Evolutionary conservation across 2,329 filamentous ascomycete genomes (phyloP), one percentile per base, ranked within the genome.

Genomic region (Nothophaeocryptopus gaeumannii): DNA sequence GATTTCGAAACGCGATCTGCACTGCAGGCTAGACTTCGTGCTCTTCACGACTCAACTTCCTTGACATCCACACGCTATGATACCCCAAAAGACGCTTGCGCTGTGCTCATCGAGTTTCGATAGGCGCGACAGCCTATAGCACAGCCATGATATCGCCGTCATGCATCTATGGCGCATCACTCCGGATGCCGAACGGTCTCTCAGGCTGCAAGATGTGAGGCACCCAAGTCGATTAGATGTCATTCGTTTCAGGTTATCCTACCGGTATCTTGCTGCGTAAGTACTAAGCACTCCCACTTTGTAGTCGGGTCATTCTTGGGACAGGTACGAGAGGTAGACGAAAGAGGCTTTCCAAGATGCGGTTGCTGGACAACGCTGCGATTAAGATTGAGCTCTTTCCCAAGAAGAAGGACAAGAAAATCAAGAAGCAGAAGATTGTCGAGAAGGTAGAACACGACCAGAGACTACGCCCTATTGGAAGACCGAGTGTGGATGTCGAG

Each of bases 371-470:
- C 31, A 52, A 52, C 29, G 42, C 50, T 32, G 50, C 50, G 10
- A 52, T 52, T 39, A 47, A 47, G 20, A 52, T 52, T 29, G 50
- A 52, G 32, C 36, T 52, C 3, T 52, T 52, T 35, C 50, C 50
- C 5, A 45, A 40, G 5, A 52, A 36, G 35, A 47, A 42, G 26
- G 45, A 52, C 5, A 52, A 47, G 39, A 47, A 44, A 31, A 43
- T 47, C 32, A 40, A 36, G n/a, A 43, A 52, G 29, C 16, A 31
- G 26, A 35, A 47, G 33, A 42, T 36, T 32, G 14, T 26, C 20
- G 20, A 26, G 20, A 26, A 26, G 20, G 20, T 26, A 7, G 20
- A 26, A 26, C 20, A 26, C 20, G 20, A 26, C 7, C 20, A 26
- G 20, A 26, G 20, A 26, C 20, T 26, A 7, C 20, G 20, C 20